These are phyloP conservation scores for Lumnitzera racemosa DNA, from an alignment of 345 rosid genomes.

Conservation along the genomic window DNA sequence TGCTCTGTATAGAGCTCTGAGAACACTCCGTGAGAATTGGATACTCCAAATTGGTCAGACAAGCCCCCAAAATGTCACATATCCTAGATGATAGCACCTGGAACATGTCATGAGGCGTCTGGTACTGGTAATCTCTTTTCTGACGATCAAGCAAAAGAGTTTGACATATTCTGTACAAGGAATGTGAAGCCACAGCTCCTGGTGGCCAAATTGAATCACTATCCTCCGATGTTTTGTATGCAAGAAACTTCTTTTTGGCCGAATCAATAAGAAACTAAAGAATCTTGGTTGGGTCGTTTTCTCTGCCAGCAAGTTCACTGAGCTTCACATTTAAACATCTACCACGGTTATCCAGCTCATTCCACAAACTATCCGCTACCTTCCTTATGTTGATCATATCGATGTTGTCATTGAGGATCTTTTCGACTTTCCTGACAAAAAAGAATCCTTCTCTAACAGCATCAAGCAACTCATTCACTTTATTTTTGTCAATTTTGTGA, in stretches of 20 bases:
- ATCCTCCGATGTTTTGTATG: no score
- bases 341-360: constrained; percentile 54
- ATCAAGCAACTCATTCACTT: constrained; percentile 24
- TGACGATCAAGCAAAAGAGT: constrained; percentile 35
- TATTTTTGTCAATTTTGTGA: no score
- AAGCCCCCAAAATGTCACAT: constrained; percentile 68
- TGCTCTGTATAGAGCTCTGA: constrained; percentile 41
- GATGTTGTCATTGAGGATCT: constrained; percentile 18
- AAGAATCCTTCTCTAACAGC: constrained; percentile 57
- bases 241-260: constrained; percentile 2
- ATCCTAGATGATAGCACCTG: constrained; percentile 30
- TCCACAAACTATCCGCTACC: constrained; percentile 54
- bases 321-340: constrained; percentile 71
- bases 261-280: no score
- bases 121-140: constrained; percentile 13
- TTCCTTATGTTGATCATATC: constrained; percentile 33
- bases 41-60: constrained; percentile 8
- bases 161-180: constrained; percentile 68
- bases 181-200: constrained; percentile 61
- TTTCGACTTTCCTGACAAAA: constrained; percentile 47
- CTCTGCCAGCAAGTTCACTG: constrained; percentile 32
- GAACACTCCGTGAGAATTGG: constrained; percentile 48
- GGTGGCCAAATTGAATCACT: constrained; percentile 51
- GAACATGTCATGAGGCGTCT: constrained; percentile 27
- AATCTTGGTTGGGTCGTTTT: constrained; percentile 11